Percentiles rank a stretch among this genome's conserved stretches.
These are phyloP conservation scores for Cryphonectria radicalis DNA, from an alignment of 2,329 filamentous ascomycete genomes.

Conservation along the genomic window DNA sequence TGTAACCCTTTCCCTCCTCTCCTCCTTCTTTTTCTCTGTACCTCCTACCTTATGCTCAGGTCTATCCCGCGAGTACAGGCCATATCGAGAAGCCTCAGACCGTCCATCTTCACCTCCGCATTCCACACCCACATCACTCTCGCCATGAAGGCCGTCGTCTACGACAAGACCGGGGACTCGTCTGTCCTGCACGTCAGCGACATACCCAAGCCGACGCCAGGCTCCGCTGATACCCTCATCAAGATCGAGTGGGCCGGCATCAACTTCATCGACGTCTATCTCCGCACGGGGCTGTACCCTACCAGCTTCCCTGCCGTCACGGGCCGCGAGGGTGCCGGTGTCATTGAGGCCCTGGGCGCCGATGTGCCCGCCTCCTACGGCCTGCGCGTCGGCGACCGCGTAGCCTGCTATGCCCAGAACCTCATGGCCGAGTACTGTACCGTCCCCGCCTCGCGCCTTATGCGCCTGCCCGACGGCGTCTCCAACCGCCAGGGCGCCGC, in stretches of 20 bases:
- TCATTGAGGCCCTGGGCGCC: constrained; percentile 56
- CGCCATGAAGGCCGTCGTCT: constrained; percentile 28
- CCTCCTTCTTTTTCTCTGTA: background rate
- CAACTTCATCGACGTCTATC: constrained; percentile 60
- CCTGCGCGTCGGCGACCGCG: constrained; percentile 68
- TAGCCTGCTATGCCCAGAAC: constrained; percentile 64
- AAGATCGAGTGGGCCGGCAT: constrained; percentile 30
- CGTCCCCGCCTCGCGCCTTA: constrained; percentile 56
- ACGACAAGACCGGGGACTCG: constrained; percentile 29
- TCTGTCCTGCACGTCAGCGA: constrained; percentile 29
- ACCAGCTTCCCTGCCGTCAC: constrained; percentile 72
- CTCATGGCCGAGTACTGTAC: constrained; percentile 62
- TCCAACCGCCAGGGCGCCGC: constrained; percentile 68
- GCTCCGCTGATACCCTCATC: constrained; percentile 24
- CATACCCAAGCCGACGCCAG: constrained; percentile 25
- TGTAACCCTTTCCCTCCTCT: background rate
- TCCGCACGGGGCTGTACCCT: constrained; percentile 79
- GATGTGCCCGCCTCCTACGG: constrained; percentile 56
- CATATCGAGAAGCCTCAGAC: constrained; percentile 25
- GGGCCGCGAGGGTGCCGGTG: constrained; percentile 78
- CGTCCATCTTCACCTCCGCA: background rate
- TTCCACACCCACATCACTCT: constrained; percentile 8
- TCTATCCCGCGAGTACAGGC: constrained; percentile 23
- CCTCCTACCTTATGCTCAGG: constrained; percentile 12
- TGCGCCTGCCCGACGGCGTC: constrained; percentile 68